Conservation (phyloP, 768 basidiomycete species). For the Suillus placidus region DNA sequence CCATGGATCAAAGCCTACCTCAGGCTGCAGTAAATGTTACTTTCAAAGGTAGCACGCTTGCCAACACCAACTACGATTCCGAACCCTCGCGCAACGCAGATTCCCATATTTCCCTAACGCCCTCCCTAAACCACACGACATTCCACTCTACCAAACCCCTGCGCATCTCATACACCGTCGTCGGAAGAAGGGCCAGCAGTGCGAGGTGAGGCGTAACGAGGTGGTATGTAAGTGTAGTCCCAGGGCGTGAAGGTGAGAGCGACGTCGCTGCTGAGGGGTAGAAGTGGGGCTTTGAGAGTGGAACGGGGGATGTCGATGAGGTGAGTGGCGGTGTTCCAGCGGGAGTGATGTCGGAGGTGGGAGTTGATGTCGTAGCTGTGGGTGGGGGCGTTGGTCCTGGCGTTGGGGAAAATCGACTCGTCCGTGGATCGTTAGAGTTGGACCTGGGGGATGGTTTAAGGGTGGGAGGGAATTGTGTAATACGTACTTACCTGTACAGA, state of each 20-base stretch:
- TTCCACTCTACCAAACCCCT: constrained; percentile 85
- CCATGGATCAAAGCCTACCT: constrained; percentile 18
- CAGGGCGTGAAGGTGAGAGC: constrained; percentile 56
- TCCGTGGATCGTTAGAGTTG: not conserved
- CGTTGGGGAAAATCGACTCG: not conserved
- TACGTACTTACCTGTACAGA: constrained; percentile 51
- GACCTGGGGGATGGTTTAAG: not conserved
- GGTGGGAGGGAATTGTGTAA: not conserved
- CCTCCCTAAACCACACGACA: constrained; percentile 82
- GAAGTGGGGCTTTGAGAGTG: not conserved
- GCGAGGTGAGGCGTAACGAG: constrained; percentile 73
- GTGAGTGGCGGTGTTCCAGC: not conserved
- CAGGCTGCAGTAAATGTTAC: constrained; percentile 10
- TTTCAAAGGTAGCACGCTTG: not conserved
- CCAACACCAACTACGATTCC: constrained; percentile 27
- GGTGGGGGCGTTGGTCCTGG: constrained; percentile 14
- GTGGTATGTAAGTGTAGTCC: constrained; percentile 84
- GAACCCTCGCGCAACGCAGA: constrained; percentile 48
- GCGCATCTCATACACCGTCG: constrained; percentile 69
- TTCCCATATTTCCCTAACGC: constrained; percentile 79
- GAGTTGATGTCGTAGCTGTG: not conserved
- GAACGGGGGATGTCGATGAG: not conserved
- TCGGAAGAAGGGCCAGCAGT: constrained; percentile 72
- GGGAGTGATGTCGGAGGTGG: not conserved
- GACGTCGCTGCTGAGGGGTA: constrained; percentile 42